Percentiles rank a stretch among this genome's conserved stretches.
Evolutionary conservation across 495 filamentous ascomycete genomes (phyloP).

Genomic region (Lichenothelia convexa): DNA sequence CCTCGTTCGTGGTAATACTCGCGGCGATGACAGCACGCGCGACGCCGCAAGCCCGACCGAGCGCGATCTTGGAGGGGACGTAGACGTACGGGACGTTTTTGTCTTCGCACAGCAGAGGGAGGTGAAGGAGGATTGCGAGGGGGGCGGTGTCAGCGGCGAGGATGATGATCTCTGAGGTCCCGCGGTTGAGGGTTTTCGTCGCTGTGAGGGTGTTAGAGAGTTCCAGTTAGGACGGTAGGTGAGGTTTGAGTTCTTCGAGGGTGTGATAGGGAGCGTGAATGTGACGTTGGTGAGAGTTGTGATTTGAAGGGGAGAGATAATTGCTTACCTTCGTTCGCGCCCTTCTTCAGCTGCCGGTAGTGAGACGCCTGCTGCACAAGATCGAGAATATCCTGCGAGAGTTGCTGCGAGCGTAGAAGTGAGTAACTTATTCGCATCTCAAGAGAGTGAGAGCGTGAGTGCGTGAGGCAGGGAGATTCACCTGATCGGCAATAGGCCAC

Average conservation of each 20-base stretch:
- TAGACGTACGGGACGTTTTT: constrained; percentile 39
- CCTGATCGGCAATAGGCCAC: constrained; percentile 76
- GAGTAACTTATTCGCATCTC: no score
- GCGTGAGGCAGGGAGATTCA: no score
- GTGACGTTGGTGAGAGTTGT: no score
- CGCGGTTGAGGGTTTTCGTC: constrained; percentile 78
- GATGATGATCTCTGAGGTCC: constrained; percentile 53
- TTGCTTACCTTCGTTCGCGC: constrained; percentile 50
- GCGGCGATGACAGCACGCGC: constrained; percentile 70
- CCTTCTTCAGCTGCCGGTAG: constrained; percentile 79
- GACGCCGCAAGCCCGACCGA: constrained; percentile 74
- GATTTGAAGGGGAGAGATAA: no score
- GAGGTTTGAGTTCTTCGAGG: no score
- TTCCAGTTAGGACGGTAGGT: no score
- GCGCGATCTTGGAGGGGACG: constrained; percentile 46
- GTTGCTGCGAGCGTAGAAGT: constrained; percentile 12
- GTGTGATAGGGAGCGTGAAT: no score
- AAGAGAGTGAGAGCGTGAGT: no score
- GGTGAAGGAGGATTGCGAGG: constrained; percentile 48
- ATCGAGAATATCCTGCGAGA: constrained; percentile 69
- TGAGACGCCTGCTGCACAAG: constrained; percentile 74
- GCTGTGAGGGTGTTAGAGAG: no score
- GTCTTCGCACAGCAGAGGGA: constrained; percentile 75
- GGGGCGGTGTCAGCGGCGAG: constrained; percentile 3
- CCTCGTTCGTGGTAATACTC: constrained; percentile 85